Conservation (phyloP, 352 stramenopile genomes). For the Globisporangium echinulatum region DNA sequence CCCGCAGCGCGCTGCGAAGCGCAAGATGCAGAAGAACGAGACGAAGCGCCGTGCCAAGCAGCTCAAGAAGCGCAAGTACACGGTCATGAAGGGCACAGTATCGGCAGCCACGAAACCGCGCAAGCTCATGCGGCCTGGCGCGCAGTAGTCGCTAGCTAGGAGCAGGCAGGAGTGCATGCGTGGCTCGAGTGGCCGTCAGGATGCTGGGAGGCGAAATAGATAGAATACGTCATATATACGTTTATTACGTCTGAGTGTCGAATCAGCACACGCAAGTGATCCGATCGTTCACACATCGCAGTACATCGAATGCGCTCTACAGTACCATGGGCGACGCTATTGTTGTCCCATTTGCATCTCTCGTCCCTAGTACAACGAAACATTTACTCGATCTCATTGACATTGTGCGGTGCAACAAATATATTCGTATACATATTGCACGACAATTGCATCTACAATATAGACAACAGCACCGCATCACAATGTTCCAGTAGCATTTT, state of each 20-base stretch:
- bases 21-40: constrained; percentile 85
- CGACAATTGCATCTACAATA: no score
- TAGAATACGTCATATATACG: neutral
- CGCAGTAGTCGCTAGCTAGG: constrained; percentile 26
- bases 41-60: constrained; percentile 78
- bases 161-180: constrained; percentile 4
- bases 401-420: no score
- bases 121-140: constrained; percentile 60
- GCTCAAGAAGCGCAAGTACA: constrained; percentile 85
- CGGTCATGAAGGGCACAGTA: constrained; percentile 72
- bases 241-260: neutral
- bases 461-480: no score
- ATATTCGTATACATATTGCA: no score
- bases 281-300: constrained; percentile 53
- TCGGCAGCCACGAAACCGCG: constrained; percentile 48
- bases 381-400: no score
- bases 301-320: constrained; percentile 55
- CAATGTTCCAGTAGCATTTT: no score
- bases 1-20: constrained; percentile 60
- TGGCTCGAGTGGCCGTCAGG: neutral
- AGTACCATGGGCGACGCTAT: constrained; percentile 51
- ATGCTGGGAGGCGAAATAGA: neutral
- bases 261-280: constrained; percentile 11
- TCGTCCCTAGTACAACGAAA: no score
- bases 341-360: neutral